Base-by-base conservation (phyloP, 2,329 filamentous ascomycete species). In the Fusarium sacchari region DNA sequence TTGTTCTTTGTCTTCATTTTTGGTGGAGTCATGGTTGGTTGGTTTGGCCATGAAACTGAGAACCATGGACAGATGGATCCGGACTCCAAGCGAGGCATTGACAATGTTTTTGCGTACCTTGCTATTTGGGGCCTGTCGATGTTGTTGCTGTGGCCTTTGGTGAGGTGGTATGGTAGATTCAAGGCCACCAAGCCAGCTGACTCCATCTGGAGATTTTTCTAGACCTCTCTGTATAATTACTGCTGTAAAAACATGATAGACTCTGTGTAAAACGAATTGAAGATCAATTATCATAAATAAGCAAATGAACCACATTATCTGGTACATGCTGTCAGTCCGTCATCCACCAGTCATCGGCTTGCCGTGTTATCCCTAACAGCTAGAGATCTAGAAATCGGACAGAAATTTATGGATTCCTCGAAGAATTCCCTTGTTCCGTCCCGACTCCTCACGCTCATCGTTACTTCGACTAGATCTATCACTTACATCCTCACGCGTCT, bases 191-290 rank as follows among this genome's bases (percentile, higher is more conserved):
- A 81, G 73, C 74, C 80, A 5, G 77, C 81, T 2, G 83, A 86
- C 66, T 86, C 84, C 6, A 75, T 86, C 17, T 86, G 85, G 84
- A 80, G 84, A 11, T 84, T 86, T 68, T 86, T 86, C 67, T 86
- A 79, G 42, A 12, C 2, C 17, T 40, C 3, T 13, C 7, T 28
- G 24, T 36, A 30, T 15, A 11, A 37, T n/a, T 15, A 30, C 6
- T 17, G 7, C 9, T 3, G 5, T 5, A 37, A 20, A 37, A 30
- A 18, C 14, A 67, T 24, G 6, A 52, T 60, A 61, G 12, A 46
- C 7, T n/a, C 28, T 61, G 20, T 59, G 53, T 24, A 42, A 15
- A 13, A 52, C 4, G 22, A 53, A n/a, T 36, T n/a, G 2, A 36
- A n/a, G 15, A n/a, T 58, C 11, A 20, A 53, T 40, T 34, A 22